phyloP scores from a whole-genome alignment of 2,329 filamentous ascomycete species.

The Hymenotorrendiella dingleyae region DNA sequence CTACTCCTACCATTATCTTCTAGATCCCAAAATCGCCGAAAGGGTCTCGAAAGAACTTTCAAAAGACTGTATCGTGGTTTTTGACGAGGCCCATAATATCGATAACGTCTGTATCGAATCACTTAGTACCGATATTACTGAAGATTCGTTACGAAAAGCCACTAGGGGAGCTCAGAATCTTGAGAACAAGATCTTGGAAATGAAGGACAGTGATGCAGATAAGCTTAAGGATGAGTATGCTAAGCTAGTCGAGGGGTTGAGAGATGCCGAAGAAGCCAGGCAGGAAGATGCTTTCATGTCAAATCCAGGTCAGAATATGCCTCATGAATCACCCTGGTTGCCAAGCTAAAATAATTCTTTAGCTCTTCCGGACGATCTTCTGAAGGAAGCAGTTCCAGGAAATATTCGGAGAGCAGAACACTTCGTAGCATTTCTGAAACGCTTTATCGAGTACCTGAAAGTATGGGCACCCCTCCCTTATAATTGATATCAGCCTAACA shows the following conservation, averaged over 20 bases:
- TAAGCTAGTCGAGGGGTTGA: conserved; percentile 86
- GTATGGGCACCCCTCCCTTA: conserved; percentile 27
- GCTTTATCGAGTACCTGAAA: conserved; percentile 96
- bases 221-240: conserved; percentile 94
- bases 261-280: conserved; percentile 80
- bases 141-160: conserved; percentile 88
- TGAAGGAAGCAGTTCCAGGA: conserved; percentile 92
- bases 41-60: conserved; percentile 77
- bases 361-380: conserved; percentile 84
- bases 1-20: conserved; percentile 96
- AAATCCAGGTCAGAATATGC: conserved; percentile 56
- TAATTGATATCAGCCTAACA: conserved; percentile 7
- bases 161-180: conserved; percentile 86
- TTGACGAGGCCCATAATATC: conserved; percentile 98
- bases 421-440: conserved; percentile 88
- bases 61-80: conserved; percentile 97
- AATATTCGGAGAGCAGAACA: conserved; percentile 96
- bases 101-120: conserved; percentile 99
- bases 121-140: conserved; percentile 90
- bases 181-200: conserved; percentile 84
- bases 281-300: conserved; percentile 97
- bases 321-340: neutral
- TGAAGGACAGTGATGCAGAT: conserved; percentile 92
- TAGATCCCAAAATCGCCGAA: conserved; percentile 97
- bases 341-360: conserved; percentile 13